These are phyloP conservation scores for Hypsizygus ulmarius DNA, from an alignment of 1,284 basidiomycete genomes.

Conservation along the genomic window DNA sequence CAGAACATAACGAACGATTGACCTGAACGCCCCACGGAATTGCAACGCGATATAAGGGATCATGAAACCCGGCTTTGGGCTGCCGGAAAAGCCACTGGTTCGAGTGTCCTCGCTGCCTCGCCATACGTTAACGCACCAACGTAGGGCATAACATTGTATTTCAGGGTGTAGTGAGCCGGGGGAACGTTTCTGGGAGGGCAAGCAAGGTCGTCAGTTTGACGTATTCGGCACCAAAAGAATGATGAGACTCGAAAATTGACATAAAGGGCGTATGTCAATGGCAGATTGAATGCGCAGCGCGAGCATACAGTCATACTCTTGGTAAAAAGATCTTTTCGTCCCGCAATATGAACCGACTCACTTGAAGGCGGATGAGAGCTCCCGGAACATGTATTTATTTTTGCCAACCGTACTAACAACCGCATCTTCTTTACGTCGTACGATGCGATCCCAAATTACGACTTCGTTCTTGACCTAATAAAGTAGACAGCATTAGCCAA, in stretches of 20 bases:
- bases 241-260: background rate
- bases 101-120: constrained; percentile 61
- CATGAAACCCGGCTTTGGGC: constrained; percentile 34
- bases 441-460: constrained; percentile 90
- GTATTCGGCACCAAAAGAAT: background rate
- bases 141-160: constrained; percentile 90
- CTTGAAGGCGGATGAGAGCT: constrained; percentile 76
- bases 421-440: constrained; percentile 75
- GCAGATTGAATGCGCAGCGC: too few relatives aligned
- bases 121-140: constrained; percentile 80
- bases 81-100: constrained; percentile 49
- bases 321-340: too few relatives aligned
- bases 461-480: constrained; percentile 77
- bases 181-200: constrained; percentile 50
- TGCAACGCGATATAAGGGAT: constrained; percentile 1
- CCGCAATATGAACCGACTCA: constrained; percentile 40
- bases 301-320: too few relatives aligned
- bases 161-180: constrained; percentile 71
- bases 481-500: constrained; percentile 1
- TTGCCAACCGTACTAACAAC: constrained; percentile 60
- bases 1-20: constrained; percentile 2
- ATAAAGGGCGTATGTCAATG: constrained; percentile 6
- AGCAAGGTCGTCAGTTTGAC: constrained; percentile 2
- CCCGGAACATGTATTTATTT: constrained; percentile 86
- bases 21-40: background rate